Conservation (phyloP, 2,329 filamentous ascomycete species). For the Salinomyces thailandicus region DNA sequence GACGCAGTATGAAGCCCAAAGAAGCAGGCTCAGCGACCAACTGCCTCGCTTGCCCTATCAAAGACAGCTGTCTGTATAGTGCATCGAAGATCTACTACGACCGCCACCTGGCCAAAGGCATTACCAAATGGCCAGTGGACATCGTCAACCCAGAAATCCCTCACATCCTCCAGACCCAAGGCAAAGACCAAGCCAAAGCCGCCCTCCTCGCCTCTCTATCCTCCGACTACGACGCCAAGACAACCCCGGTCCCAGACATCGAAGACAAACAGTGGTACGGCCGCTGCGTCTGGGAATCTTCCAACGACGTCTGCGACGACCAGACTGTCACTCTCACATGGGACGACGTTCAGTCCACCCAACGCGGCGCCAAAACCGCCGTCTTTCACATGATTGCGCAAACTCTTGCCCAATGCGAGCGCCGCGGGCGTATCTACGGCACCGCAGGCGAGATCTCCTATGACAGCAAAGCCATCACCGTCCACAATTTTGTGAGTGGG, state of each 20-base stretch:
- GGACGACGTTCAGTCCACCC: slow-evolving; percentile 39
- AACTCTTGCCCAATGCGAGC: slow-evolving; percentile 75
- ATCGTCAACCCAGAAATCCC: slow-evolving; percentile 92
- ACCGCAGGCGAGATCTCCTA: slow-evolving; percentile 77
- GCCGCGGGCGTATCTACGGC: slow-evolving; percentile 78
- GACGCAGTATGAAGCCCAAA: slow-evolving; percentile 61
- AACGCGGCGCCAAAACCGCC: slow-evolving; percentile 66
- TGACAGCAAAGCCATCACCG: slow-evolving; percentile 64
- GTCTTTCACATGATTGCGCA: slow-evolving; percentile 91
- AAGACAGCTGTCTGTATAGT: slow-evolving; percentile 71
- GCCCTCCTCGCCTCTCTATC: slow-evolving; percentile 39
- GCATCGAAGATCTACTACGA: slow-evolving; percentile 75
- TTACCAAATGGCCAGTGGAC: slow-evolving; percentile 67
- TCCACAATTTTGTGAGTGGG: slow-evolving; percentile 60
- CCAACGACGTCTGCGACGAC: slow-evolving; percentile 91
- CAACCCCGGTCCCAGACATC: slow-evolving; percentile 40
- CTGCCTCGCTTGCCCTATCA: slow-evolving; percentile 69
- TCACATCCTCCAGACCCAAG: slow-evolving; percentile 47
- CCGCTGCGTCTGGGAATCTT: slow-evolving; percentile 85
- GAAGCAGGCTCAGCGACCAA: slow-evolving; percentile 71
- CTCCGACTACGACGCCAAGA: slow-evolving; percentile 47
- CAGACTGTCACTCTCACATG: slow-evolving; percentile 81
- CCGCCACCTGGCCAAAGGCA: slow-evolving; percentile 53
- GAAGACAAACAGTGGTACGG: slow-evolving; percentile 62
- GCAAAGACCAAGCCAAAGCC: slow-evolving; percentile 40